Conservation (phyloP, 2,329 filamentous ascomycete species). For the Sclerotinia nivalis region DNA sequence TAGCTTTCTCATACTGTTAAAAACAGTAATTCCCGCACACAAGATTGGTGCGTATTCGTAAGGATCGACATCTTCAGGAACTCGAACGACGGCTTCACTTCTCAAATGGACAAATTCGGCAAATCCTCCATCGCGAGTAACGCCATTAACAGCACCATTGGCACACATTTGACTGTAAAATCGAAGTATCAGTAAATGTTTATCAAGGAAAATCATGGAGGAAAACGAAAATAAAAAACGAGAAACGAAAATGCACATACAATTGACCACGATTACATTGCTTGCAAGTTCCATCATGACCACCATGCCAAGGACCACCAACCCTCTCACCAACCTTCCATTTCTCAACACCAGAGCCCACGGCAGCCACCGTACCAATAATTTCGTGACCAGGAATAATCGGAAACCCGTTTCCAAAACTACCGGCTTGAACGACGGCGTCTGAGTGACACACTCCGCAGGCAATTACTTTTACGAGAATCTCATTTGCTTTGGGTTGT, state of each 20-base stretch:
- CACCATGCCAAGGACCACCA: constrained; percentile 69
- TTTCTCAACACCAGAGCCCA: constrained; percentile 57
- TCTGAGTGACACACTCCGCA: constrained; percentile 74
- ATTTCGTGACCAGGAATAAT: constrained; percentile 70
- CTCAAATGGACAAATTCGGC: constrained; percentile 63
- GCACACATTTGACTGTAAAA: constrained; percentile 61
- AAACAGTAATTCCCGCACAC: constrained; percentile 66
- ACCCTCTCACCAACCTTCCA: constrained; percentile 66
- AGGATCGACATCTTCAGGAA: constrained; percentile 55
- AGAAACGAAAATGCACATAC: constrained; percentile 38
- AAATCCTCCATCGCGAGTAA: constrained; percentile 66
- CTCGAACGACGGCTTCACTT: constrained; percentile 58
- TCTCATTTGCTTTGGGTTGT: constrained; percentile 55
- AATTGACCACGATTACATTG: constrained; percentile 59
- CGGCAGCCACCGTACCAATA: constrained; percentile 64
- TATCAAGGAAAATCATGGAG: background rate
- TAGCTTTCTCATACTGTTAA: constrained; percentile 59
- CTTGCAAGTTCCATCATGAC: constrained; percentile 58
- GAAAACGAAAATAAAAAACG: no score
- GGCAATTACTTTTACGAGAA: constrained; percentile 71
- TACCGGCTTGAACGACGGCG: constrained; percentile 46
- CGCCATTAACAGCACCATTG: constrained; percentile 63
- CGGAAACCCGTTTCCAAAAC: constrained; percentile 58
- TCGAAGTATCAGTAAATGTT: background rate
- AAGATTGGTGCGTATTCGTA: constrained; percentile 59